These are phyloP conservation scores for Dicorynia guianensis DNA, from an alignment of 306 rosid genomes.

Conservation along the genomic window DNA sequence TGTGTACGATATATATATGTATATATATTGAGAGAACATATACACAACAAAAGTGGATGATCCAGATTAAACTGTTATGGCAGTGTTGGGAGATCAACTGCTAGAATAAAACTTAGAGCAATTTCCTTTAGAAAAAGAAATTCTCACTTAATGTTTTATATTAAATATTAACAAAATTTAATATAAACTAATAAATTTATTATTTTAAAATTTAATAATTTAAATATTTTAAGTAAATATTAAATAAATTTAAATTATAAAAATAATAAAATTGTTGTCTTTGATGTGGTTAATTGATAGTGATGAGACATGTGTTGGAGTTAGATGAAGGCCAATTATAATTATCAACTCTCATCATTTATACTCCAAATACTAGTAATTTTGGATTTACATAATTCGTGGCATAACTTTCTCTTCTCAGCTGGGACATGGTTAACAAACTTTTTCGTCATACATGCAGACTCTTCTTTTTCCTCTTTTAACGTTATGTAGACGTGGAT, in stretches of 20 bases:
- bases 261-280: too few relatives aligned
- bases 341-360: slow-evolving; percentile 28
- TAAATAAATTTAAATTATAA: too few relatives aligned
- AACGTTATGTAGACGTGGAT: slow-evolving; percentile 32
- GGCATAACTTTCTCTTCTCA: slow-evolving; percentile 49
- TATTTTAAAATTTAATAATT: too few relatives aligned
- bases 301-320: slow-evolving; percentile 42
- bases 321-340: slow-evolving; percentile 30
- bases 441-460: slow-evolving; percentile 56
- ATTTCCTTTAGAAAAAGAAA: too few relatives aligned
- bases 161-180: too few relatives aligned
- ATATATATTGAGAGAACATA: slow-evolving; percentile 26
- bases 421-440: slow-evolving; percentile 58
- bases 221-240: too few relatives aligned
- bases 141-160: too few relatives aligned
- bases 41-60: slow-evolving; percentile 41
- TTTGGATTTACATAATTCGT: slow-evolving; percentile 34
- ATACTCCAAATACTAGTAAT: slow-evolving; percentile 15
- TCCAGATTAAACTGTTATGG: slow-evolving; percentile 60
- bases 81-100: slow-evolving; percentile 49
- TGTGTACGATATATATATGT: slow-evolving; percentile 36
- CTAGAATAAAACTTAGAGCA: slow-evolving; percentile 45
- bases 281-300: slow-evolving; percentile 36
- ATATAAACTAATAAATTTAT: too few relatives aligned
- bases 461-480: slow-evolving; percentile 36